These are phyloP conservation scores for Amphibolis antarctica DNA, from an alignment of 106 monocot species.

Conservation along the genomic window DNA sequence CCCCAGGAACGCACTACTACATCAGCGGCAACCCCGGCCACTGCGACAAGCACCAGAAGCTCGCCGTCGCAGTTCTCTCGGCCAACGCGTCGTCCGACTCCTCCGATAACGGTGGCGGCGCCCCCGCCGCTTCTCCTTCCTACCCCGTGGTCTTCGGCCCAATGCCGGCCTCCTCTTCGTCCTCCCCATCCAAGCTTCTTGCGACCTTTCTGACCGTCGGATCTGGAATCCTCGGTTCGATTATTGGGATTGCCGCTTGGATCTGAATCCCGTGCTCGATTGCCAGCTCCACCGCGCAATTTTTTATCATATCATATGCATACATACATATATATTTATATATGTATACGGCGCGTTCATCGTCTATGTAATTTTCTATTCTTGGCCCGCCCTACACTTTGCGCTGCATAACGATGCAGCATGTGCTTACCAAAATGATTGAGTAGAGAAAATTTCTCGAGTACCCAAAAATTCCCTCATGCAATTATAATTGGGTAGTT, in stretches of 20 bases:
- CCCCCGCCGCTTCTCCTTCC: background rate
- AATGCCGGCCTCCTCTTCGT: background rate
- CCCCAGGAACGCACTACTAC: slow-evolving; percentile 49
- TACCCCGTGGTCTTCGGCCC: slow-evolving; percentile 7
- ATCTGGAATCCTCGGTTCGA: background rate
- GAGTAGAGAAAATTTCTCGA: too few species aligned
- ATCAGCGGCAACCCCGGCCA: slow-evolving; percentile 48
- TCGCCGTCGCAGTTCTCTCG: slow-evolving; percentile 36
- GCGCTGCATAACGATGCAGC: too few species aligned
- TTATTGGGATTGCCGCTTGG: background rate
- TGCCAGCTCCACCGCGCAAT: too few species aligned
- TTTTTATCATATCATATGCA: too few species aligned
- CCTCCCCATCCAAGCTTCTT: background rate
- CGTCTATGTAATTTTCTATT: too few species aligned
- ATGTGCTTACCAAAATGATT: too few species aligned
- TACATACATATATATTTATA: too few species aligned
- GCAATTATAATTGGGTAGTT: too few species aligned
- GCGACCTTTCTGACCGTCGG: background rate
- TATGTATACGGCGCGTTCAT: too few species aligned
- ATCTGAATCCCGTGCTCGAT: too few species aligned
- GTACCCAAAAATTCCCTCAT: too few species aligned
- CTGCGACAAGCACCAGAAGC: slow-evolving; percentile 73
- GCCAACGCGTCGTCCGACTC: slow-evolving; percentile 39
- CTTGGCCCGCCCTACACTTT: too few species aligned
- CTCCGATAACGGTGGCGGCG: background rate